These are phyloP conservation scores for Prasinococcaceae sp. DNA, from an alignment of 139 green algal genomes.

Conservation along the genomic window DNA sequence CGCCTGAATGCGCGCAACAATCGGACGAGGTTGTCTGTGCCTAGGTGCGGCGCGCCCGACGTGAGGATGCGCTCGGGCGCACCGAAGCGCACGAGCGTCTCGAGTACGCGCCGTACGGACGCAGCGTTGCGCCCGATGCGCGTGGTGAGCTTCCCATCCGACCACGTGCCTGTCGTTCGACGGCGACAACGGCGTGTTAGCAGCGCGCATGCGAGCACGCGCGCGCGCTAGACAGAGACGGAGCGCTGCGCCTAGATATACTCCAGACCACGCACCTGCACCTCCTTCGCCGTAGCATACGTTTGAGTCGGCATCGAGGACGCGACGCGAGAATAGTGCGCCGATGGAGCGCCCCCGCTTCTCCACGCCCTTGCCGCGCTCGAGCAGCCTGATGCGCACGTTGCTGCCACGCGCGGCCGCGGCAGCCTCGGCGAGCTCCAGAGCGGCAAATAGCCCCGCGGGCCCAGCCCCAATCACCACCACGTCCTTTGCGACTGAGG, in stretches of 20 bases:
- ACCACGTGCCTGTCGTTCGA: slow-evolving; percentile 66
- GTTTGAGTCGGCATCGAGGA: slow-evolving; percentile 54
- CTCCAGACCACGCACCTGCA: slow-evolving; percentile 5
- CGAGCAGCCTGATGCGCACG: slow-evolving; percentile 48
- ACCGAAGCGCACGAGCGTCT: slow-evolving; percentile 48
- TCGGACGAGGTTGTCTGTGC: slow-evolving; percentile 61
- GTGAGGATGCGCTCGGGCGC: slow-evolving; percentile 52
- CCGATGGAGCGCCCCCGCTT: slow-evolving; percentile 58
- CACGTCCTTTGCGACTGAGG: neutral
- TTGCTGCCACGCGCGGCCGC: too few species aligned
- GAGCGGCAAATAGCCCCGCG: slow-evolving; percentile 64
- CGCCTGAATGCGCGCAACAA: slow-evolving; percentile 48
- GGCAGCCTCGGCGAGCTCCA: slow-evolving; percentile 44
- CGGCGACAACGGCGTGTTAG: slow-evolving; percentile 20
- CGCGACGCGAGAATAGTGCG: slow-evolving; percentile 46
- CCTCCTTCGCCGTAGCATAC: slow-evolving; percentile 61
- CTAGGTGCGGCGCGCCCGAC: slow-evolving; percentile 64
- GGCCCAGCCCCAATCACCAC: slow-evolving; percentile 39
- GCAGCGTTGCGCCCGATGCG: slow-evolving; percentile 43
- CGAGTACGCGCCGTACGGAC: slow-evolving; percentile 45
- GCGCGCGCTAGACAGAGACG: neutral
- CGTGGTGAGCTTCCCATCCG: slow-evolving; percentile 73
- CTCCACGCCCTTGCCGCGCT: slow-evolving; percentile 64
- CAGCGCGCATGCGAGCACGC: slow-evolving; percentile 1
- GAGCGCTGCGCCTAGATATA: neutral